phyloP scores from a whole-genome alignment of 1,284 basidiomycete species.

The Puccinia brachypodii region DNA sequence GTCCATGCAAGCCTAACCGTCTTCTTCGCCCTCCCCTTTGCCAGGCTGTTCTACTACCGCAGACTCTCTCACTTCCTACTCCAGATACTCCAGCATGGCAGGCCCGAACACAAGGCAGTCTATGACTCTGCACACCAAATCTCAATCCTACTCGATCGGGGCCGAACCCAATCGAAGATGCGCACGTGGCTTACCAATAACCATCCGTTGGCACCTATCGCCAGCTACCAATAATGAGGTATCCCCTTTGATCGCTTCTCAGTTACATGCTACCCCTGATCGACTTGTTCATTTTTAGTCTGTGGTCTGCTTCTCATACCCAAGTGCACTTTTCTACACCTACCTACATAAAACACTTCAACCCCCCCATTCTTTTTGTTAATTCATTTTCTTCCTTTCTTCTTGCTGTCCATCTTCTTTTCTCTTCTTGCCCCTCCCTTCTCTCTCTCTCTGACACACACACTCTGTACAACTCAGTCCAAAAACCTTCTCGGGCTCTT shows the following conservation, averaged over 20 bases:
- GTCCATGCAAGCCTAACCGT: constrained; percentile 28
- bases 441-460: too few relatives aligned
- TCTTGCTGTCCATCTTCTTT: too few relatives aligned
- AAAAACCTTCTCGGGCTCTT: too few relatives aligned
- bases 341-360: too few relatives aligned
- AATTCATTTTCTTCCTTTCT: too few relatives aligned
- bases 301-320: background rate
- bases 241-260: background rate
- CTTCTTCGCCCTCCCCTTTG: constrained; percentile 43
- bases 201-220: background rate
- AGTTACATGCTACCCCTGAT: background rate
- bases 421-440: too few relatives aligned
- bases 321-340: background rate
- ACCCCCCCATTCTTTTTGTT: too few relatives aligned
- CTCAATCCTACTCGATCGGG: constrained; percentile 14
- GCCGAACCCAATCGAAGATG: constrained; percentile 28
- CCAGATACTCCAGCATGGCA: constrained; percentile 19
- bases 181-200: background rate
- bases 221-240: too few relatives aligned
- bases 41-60: constrained; percentile 32
- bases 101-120: constrained; percentile 15
- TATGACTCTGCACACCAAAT: constrained; percentile 18
- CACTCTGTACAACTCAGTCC: too few relatives aligned
- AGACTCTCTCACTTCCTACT: background rate
- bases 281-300: background rate